A percentile compares a stretch with the other conserved stretches of the same genome.
Conservation (phyloP, 768 basidiomycete species). For the Termitomyces sp. region DNA sequence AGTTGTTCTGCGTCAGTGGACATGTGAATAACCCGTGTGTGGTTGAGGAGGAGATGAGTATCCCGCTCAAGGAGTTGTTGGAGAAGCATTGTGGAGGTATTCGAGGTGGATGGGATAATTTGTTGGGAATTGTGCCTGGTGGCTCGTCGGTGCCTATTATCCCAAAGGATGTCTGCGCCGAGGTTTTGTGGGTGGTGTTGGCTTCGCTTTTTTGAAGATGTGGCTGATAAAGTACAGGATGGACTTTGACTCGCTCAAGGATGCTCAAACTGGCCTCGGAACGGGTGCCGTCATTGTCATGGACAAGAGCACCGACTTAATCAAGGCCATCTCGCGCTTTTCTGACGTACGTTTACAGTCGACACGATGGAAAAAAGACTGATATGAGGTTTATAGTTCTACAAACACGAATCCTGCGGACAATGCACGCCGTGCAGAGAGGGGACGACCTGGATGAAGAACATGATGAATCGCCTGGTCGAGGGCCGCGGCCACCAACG, state of each 20-base stretch:
- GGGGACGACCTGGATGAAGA: slow-evolving; percentile 99
- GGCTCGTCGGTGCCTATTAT: slow-evolving; percentile 93
- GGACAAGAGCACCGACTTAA: slow-evolving; percentile 96
- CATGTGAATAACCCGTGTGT: slow-evolving; percentile 99
- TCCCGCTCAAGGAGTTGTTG: slow-evolving; percentile 87
- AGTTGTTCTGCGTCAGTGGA: slow-evolving; percentile 93
- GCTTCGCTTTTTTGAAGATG: not conserved
- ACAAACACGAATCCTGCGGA: slow-evolving; percentile 98
- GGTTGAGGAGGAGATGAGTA: slow-evolving; percentile 99
- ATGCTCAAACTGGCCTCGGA: slow-evolving; percentile 93
- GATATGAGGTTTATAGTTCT: slow-evolving; percentile 55
- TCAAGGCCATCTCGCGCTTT: slow-evolving; percentile 93
- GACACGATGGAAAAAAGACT: not conserved
- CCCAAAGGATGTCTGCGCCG: slow-evolving; percentile 75
- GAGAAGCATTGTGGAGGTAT: slow-evolving; percentile 98
- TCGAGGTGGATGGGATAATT: slow-evolving; percentile 92
- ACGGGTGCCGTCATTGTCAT: slow-evolving; percentile 99
- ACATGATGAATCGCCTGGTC: slow-evolving; percentile 98
- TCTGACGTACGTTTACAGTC: slow-evolving; percentile 47
- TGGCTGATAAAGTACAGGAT: slow-evolving; percentile 50
- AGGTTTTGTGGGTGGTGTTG: slow-evolving; percentile 70
- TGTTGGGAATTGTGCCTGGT: slow-evolving; percentile 95
- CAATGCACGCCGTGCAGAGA: slow-evolving; percentile 95
- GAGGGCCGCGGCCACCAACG: slow-evolving; percentile 87
- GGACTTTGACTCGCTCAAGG: slow-evolving; percentile 98